Base-by-base conservation (phyloP, 768 basidiomycete genomes). In the Neoboletus brunneissimus region DNA sequence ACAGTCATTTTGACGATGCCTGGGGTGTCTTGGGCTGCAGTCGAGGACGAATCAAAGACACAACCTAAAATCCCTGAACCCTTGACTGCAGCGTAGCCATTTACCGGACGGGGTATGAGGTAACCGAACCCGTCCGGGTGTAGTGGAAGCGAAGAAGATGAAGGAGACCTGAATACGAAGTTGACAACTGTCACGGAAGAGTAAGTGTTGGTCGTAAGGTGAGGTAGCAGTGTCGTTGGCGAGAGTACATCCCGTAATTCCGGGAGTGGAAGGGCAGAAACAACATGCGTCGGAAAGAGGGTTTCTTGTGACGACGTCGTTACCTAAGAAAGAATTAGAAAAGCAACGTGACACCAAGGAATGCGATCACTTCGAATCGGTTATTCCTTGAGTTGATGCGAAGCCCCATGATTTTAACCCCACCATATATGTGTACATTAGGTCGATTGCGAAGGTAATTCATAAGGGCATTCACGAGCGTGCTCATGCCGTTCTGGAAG, bases 121-220 rank as follows among this genome's bases (percentile, higher is more conserved):
- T 94, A 98, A 10, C 96, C 96, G 68, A 98, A 99, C 4, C 96
- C 96, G 2, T 79, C 78, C 0, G 94, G 93, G 63, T 93, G 88
- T 48, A 95, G 78, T 23, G 68, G 64, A 23, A 68, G 55, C 54
- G 73, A 66, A 35, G 63, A 51, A 23, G 75, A 69, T 31, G 80
- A 67, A 59, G 68, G 53, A 31, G 69, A 67, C 43, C 84, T 75
- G 75, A 96, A 98, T 60, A 98, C 81, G 65, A 98, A 76, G 75
- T 92, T 96, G 62, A 94, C 75, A 37, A 97, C 91, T n/a, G 82
- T 85, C 55, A 98, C 93, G 11, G 88, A 87, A 23, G 94, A 87
- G 38, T 79, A 76, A 0, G 87, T 81, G 67, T 91, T 94, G n/a
- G 77, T 70, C 5, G 72, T 77, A 16, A 95, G 80, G 60, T 91